Percentiles rank a stretch among this genome's conserved stretches.
Conservation (phyloP, 2,329 filamentous ascomycete genomes). For the Leptographium radiaticola region DNA sequence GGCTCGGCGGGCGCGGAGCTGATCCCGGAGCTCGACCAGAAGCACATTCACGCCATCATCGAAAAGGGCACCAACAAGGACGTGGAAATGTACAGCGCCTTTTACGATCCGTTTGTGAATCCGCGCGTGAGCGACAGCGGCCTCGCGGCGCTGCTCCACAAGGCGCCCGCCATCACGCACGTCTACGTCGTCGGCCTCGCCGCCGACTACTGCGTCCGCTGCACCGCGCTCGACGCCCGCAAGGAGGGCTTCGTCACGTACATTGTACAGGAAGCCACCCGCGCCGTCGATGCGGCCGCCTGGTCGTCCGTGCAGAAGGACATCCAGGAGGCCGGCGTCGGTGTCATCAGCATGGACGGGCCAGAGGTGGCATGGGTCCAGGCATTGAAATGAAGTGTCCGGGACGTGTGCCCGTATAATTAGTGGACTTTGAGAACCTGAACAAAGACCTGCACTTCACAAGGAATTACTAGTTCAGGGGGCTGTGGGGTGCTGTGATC, state of each 20-base stretch:
- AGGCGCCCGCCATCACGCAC: conserved; percentile 42
- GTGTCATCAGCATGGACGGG: conserved; percentile 43
- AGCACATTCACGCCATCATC: conserved; percentile 50
- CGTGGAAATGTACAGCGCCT: conserved; percentile 91
- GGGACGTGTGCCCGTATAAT: no score
- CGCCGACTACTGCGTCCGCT: conserved; percentile 78
- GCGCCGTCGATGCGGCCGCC: conserved; percentile 48
- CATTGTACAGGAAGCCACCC: conserved; percentile 67
- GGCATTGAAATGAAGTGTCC: neutral
- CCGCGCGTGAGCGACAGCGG: conserved; percentile 49
- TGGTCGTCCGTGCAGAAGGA: conserved; percentile 44
- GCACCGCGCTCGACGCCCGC: conserved; percentile 65
- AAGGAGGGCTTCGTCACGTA: conserved; percentile 64
- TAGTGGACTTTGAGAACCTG: no score
- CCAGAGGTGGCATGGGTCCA: conserved; percentile 40
- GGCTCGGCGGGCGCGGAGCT: conserved; percentile 59
- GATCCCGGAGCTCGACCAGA: conserved; percentile 54
- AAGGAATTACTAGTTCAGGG: no score
- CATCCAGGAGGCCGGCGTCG: conserved; percentile 46
- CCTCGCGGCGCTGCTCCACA: conserved; percentile 42
- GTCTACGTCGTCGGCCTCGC: conserved; percentile 82
- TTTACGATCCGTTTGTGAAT: conserved; percentile 63
- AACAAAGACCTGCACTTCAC: no score
- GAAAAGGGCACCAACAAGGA: conserved; percentile 63
- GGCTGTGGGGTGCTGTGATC: no score